phyloP scores from a whole-genome alignment of 2,329 filamentous ascomycete genomes.

The Cordyceps sp. region DNA sequence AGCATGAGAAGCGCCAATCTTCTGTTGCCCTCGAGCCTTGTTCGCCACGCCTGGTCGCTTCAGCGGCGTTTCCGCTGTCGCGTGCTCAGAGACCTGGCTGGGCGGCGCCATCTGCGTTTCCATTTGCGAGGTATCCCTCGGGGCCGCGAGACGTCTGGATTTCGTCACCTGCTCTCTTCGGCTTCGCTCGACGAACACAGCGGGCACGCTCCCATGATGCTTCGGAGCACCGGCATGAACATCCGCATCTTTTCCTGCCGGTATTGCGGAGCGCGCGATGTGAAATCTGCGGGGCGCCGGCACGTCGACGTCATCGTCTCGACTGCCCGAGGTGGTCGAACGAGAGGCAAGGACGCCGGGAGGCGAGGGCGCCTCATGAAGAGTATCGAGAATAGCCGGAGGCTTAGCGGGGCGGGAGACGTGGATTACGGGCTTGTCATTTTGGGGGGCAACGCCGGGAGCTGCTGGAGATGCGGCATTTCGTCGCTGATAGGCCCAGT shows the following conservation, averaged over 20 bases:
- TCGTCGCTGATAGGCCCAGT: conserved; percentile 40
- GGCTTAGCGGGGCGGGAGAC: conserved; percentile 27
- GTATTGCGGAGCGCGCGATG: conserved; percentile 30
- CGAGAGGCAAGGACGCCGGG: too few relatives aligned
- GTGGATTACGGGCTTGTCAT: conserved; percentile 28
- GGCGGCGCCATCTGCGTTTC: not conserved
- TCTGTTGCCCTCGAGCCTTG: conserved; percentile 8
- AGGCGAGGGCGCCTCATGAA: too few relatives aligned
- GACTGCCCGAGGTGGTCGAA: not conserved
- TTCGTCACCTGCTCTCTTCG: conserved; percentile 21
- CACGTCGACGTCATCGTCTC: conserved; percentile 1
- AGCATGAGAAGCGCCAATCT: conserved; percentile 6
- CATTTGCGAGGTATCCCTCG: too few relatives aligned
- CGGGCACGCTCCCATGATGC: conserved; percentile 22
- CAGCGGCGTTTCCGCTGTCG: conserved; percentile 10
- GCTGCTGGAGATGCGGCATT: conserved; percentile 13
- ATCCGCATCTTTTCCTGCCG: conserved; percentile 9
- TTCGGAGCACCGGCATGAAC: conserved; percentile 19
- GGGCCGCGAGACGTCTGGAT: too few relatives aligned
- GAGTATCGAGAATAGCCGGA: too few relatives aligned
- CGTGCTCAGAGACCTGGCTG: conserved; percentile 1
- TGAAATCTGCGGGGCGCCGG: conserved; percentile 35
- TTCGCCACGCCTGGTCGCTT: conserved; percentile 17
- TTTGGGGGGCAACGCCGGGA: conserved; percentile 6
- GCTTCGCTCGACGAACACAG: conserved; percentile 39